Percentiles rank a stretch among this genome's conserved stretches.
Conservation (phyloP, 1,284 basidiomycete species). For the Heterobasidion occidentale region DNA sequence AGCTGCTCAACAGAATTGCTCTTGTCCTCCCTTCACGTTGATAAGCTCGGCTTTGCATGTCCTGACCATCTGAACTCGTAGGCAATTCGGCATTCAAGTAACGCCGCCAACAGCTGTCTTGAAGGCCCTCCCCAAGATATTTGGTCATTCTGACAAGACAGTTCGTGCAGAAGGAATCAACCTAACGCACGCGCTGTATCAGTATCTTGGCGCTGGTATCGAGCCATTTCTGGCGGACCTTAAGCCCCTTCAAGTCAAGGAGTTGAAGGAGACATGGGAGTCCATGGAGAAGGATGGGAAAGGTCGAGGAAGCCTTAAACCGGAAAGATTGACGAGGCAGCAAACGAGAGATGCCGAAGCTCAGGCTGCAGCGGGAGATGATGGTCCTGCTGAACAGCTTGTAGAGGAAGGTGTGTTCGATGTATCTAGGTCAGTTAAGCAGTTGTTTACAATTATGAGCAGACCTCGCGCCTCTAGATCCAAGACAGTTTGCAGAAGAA, state of each 20-base stretch:
- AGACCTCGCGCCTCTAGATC: slow-evolving; percentile 61
- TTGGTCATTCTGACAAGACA: slow-evolving; percentile 92
- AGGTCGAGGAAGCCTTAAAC: slow-evolving; percentile 75
- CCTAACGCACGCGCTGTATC: slow-evolving; percentile 77
- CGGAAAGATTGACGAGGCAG: slow-evolving; percentile 73
- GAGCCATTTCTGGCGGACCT: slow-evolving; percentile 86
- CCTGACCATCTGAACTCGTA: slow-evolving; percentile 21
- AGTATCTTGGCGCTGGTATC: slow-evolving; percentile 84
- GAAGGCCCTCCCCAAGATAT: slow-evolving; percentile 88
- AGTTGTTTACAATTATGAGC: slow-evolving; percentile 3
- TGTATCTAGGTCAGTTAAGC: not conserved
- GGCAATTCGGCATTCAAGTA: slow-evolving; percentile 77
- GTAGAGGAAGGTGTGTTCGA: slow-evolving; percentile 24
- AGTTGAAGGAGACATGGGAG: slow-evolving; percentile 89
- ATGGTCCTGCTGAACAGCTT: slow-evolving; percentile 22
- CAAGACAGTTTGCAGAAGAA: slow-evolving; percentile 78
- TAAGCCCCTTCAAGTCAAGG: slow-evolving; percentile 98
- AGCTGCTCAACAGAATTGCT: not conserved
- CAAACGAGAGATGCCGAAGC: slow-evolving; percentile 69
- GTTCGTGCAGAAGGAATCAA: slow-evolving; percentile 89
- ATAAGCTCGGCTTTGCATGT: too few relatives aligned
- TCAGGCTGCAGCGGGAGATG: slow-evolving; percentile 36
- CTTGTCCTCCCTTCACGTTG: not conserved
- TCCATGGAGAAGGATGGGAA: slow-evolving; percentile 76
- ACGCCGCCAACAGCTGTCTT: slow-evolving; percentile 76